These are phyloP conservation scores for Liriodendron chinense DNA, from an alignment of 164 flowering plant genomes.

Conservation along the genomic window DNA sequence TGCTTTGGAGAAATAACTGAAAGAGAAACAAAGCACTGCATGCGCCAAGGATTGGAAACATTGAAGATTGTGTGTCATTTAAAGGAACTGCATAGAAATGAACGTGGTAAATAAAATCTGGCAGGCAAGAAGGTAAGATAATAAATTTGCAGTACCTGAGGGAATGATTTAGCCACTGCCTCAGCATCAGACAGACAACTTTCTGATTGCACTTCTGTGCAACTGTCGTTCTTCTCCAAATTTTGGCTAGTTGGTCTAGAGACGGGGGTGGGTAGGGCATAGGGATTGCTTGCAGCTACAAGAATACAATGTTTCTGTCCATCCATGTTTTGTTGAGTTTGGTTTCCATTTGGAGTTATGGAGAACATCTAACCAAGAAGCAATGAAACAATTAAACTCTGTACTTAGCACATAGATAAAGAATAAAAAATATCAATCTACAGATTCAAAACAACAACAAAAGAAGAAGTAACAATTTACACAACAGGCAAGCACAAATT, in stretches of 20 bases:
- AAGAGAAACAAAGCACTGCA: slow-evolving; percentile 77
- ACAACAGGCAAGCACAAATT: background rate
- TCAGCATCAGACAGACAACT: slow-evolving; percentile 76
- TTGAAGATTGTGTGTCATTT: background rate
- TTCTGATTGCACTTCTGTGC: slow-evolving; percentile 46
- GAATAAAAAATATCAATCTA: background rate
- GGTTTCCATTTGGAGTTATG: slow-evolving; percentile 40
- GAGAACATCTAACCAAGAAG: slow-evolving; percentile 35
- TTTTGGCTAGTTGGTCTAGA: slow-evolving; percentile 54
- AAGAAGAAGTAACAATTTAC: background rate
- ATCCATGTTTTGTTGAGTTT: slow-evolving; percentile 53
- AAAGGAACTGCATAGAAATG: background rate
- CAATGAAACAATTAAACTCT: slow-evolving; percentile 6
- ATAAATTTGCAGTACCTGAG: slow-evolving; percentile 45
- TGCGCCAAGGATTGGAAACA: slow-evolving; percentile 12
- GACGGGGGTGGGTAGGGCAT: slow-evolving; percentile 81
- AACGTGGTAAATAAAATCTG: background rate
- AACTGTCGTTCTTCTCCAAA: slow-evolving; percentile 49
- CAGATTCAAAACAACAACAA: background rate
- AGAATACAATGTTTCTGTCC: slow-evolving; percentile 82
- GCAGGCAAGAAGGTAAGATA: background rate
- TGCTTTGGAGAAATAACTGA: slow-evolving; percentile 91
- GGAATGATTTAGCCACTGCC: slow-evolving; percentile 70
- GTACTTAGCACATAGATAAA: background rate
- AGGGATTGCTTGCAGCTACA: slow-evolving; percentile 87